Evolutionary conservation across 257 asterid genomes (phyloP), one percentile per base, ranked within the genome.

Genomic region (Forsythia viridissima): DNA sequence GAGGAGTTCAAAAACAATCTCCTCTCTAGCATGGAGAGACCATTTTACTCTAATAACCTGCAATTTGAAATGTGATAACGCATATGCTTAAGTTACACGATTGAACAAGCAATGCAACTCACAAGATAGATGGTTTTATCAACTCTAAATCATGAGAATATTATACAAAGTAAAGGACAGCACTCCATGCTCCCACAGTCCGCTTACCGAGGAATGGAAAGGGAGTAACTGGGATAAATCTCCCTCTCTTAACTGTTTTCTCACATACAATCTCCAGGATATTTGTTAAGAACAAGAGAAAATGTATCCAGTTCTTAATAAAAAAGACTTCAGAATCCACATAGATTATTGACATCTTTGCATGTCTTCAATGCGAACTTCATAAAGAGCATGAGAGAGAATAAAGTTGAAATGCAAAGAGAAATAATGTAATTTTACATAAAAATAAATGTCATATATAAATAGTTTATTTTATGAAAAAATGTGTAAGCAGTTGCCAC

Each of bases 1-100:
- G 72, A 92, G 89, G 80, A 95, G 98, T 85, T 95, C 99, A 70
- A 92, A 92, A 44, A 95, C 93, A 76, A 93, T 95, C 85, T 95
- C 99, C 85, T 95, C 99, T 84, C 99, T 92, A 16, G 99, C 99
- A 61, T 95, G 99, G 68, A 95, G 96, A 42, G 98, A 91, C 99
- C 99, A 95, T 81, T 95, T 95, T 61, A 93, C 98, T 80, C 99
- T 84, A 72, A 95, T 93, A 73, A 95, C 98, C 99, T 94, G 82
- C 30, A 81, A 75, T 69, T 41, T 71, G 4, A 61, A 61, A 51
- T 44, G 70, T 10, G 6, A 65, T 38, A 59, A 70, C 1, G 11
- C 13, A 52, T 55, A 30, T 30, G 40, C 16, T 24, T 9, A 30
- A 24, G 43, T 40, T 55, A 71, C 76, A 5, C n/a, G 57, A 65